Evolutionary conservation across 768 basidiomycete genomes (phyloP).

Genomic region (Nidularia sp.): DNA sequence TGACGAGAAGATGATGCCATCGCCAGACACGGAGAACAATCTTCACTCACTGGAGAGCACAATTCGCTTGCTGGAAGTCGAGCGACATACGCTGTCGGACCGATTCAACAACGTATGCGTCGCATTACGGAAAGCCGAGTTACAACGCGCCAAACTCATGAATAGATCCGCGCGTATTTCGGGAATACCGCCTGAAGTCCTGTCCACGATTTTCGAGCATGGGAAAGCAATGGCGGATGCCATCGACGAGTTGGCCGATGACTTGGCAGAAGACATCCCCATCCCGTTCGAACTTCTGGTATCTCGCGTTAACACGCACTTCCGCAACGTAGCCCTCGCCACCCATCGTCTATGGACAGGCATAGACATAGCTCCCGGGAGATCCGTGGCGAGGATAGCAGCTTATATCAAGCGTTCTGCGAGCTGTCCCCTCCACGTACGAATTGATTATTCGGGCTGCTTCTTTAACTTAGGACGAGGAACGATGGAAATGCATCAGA

Average conservation of each 20-base stretch:
- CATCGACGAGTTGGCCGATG: not conserved
- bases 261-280: not conserved
- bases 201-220: slow-evolving; percentile 25
- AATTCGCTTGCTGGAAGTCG: not conserved
- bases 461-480: slow-evolving; percentile 1
- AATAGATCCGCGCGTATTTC: slow-evolving; percentile 5
- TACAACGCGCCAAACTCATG: not conserved
- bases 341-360: slow-evolving; percentile 36
- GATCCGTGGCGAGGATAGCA: slow-evolving; percentile 13
- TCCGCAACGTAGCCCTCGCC: slow-evolving; percentile 31
- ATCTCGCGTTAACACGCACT: slow-evolving; percentile 33
- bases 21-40: not conserved
- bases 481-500: slow-evolving; percentile 19
- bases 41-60: not conserved
- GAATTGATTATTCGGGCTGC: slow-evolving; percentile 17
- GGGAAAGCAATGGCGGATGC: slow-evolving; percentile 15
- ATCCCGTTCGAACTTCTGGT: slow-evolving; percentile 31
- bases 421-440: slow-evolving; percentile 24
- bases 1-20: not conserved
- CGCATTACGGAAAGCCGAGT: not conserved
- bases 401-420: slow-evolving; percentile 30
- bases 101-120: not conserved
- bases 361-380: slow-evolving; percentile 21
- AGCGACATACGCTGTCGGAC: not conserved
- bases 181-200: slow-evolving; percentile 24